Conservation (phyloP, 176 grass and related monocot species). For the Zea luxurians region DNA sequence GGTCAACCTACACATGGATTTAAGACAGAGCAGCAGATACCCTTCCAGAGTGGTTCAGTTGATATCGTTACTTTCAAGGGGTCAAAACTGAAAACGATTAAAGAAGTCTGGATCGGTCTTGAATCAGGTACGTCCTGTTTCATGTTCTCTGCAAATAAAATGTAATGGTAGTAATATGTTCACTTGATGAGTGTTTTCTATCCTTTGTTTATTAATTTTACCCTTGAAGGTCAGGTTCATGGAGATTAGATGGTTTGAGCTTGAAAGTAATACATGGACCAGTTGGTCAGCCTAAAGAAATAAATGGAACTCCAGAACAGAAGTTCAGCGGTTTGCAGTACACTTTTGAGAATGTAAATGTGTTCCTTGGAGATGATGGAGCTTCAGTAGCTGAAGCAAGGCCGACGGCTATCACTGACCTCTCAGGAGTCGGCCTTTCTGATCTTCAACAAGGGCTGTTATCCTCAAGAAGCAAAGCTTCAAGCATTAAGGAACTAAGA, state of each 20-base stretch:
- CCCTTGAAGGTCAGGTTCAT: slow-evolving; percentile 79
- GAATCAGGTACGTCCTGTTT: slow-evolving; percentile 58
- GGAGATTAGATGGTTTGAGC: slow-evolving; percentile 71
- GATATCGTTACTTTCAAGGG: slow-evolving; percentile 70
- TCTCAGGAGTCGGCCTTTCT: slow-evolving; percentile 56
- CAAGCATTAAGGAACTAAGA: slow-evolving; percentile 38
- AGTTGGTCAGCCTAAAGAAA: slow-evolving; percentile 27
- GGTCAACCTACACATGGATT: slow-evolving; percentile 29
- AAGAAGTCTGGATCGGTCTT: slow-evolving; percentile 88
- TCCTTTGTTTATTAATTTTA: slow-evolving; percentile 16
- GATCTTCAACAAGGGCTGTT: slow-evolving; percentile 41
- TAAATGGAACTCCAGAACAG: slow-evolving; percentile 32
- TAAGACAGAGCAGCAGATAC: slow-evolving; percentile 30
- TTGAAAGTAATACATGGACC: slow-evolving; percentile 69
- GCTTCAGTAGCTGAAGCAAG: slow-evolving; percentile 64
- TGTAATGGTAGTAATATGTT: neutral
- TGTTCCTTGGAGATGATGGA: slow-evolving; percentile 62
- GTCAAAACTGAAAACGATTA: slow-evolving; percentile 60
- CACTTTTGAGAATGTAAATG: slow-evolving; percentile 57
- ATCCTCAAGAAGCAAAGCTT: slow-evolving; percentile 27
- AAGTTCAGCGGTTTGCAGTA: slow-evolving; percentile 60
- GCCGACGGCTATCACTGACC: slow-evolving; percentile 46
- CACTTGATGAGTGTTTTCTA: slow-evolving; percentile 27
- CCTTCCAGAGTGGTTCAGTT: slow-evolving; percentile 72
- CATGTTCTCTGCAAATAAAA: slow-evolving; percentile 5